These are phyloP conservation scores for Amoebophrya sp. DNA, from an alignment of 169 alveolate genomes.

Conservation along the genomic window DNA sequence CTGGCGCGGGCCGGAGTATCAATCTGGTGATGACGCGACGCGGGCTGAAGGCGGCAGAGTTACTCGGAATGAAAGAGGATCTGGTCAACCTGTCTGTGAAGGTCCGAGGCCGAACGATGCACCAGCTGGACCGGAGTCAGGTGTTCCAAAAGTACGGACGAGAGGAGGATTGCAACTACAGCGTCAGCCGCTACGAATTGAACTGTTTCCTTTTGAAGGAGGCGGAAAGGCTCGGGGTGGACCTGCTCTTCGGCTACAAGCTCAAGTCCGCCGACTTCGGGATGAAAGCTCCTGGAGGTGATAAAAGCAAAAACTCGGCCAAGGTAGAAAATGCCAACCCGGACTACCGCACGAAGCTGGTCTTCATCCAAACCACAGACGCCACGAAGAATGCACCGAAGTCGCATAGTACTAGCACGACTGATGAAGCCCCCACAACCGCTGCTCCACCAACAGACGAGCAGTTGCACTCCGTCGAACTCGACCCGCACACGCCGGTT, in stretches of 20 bases:
- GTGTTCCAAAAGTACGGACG: background rate
- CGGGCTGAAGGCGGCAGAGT: constrained; percentile 27
- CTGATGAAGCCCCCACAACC: too few species aligned
- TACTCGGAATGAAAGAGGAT: constrained; percentile 31
- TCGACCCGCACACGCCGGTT: background rate
- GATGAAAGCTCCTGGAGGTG: too few species aligned
- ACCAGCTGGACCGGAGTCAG: background rate
- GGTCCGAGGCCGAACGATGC: background rate
- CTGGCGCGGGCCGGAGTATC: background rate
- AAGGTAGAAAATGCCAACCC: too few species aligned
- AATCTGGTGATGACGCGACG: constrained; percentile 28
- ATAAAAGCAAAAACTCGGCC: too few species aligned
- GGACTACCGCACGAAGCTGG: too few species aligned
- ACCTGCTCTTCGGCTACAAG: background rate
- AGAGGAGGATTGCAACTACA: constrained; percentile 23
- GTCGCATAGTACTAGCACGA: too few species aligned
- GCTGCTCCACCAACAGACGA: too few species aligned
- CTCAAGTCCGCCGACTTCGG: background rate
- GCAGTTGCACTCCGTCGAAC: too few species aligned
- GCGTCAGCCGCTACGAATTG: constrained; percentile 1
- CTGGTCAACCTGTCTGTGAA: background rate
- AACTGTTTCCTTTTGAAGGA: background rate
- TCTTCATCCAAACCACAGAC: too few species aligned
- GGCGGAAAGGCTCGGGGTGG: background rate
- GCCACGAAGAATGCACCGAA: too few species aligned